phyloP scores from a whole-genome alignment of 345 rosid genomes.

The Anacardium occidentale region DNA sequence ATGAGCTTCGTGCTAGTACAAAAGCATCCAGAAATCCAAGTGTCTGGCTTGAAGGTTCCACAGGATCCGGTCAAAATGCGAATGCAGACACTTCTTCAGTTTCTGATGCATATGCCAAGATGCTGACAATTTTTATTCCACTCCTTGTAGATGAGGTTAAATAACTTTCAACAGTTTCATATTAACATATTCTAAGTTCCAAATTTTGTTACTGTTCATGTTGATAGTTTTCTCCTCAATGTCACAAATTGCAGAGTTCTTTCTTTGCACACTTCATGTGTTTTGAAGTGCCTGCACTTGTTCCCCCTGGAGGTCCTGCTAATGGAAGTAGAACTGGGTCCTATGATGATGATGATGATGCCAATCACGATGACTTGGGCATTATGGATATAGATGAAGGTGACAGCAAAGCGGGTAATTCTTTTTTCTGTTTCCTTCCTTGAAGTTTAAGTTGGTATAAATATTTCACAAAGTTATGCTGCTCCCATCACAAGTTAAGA shows the following conservation, averaged over 20 bases:
- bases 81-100: conserved; percentile 83
- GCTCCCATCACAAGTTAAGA: conserved; percentile 19
- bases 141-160: conserved; percentile 96
- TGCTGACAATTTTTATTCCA: conserved; percentile 96
- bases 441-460: conserved; percentile 17
- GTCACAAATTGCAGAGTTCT: conserved; percentile 75
- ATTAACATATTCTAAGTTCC: conserved; percentile 15
- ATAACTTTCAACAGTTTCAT: conserved; percentile 20
- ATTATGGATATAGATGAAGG: conserved; percentile 90
- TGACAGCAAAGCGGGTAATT: conserved; percentile 69
- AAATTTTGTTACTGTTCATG: conserved; percentile 13
- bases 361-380: conserved; percentile 85
- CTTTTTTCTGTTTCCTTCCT: conserved; percentile 18
- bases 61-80: conserved; percentile 75
- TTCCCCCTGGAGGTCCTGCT: conserved; percentile 70
- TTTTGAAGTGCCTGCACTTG: conserved; percentile 96
- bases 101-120: conserved; percentile 94
- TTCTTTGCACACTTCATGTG: conserved; percentile 99
- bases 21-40: conserved; percentile 93
- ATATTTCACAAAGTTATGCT: conserved; percentile 13
- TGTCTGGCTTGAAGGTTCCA: conserved; percentile 91
- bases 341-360: conserved; percentile 50
- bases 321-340: conserved; percentile 59
- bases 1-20: conserved; percentile 99
- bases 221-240: conserved; percentile 19